Evolutionary conservation across 1,284 basidiomycete species (phyloP), one percentile per base, ranked within the genome.

Genomic region (Trametes versicolor): DNA sequence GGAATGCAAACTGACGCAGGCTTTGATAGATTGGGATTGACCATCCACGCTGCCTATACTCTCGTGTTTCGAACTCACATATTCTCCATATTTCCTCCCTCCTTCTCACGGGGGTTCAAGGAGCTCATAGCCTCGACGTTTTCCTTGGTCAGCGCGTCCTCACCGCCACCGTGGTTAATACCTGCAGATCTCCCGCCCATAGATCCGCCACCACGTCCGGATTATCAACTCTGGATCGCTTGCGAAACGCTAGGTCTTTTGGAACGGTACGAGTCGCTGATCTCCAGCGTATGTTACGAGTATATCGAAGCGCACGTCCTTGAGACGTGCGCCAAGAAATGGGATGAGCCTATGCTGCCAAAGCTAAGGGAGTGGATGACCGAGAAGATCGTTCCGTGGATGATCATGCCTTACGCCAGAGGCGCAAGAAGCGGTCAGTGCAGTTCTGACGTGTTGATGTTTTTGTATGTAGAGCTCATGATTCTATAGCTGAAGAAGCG

Each of bases 221-320:
- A 76, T 23, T 75, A 86, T 32, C 62, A 68, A 17, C 65, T 79
- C 9, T 94, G 91, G 91, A 79, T 79, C 19, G 82, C 86, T 0
- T 89, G 96, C 52, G 89, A 92, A 58, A 80, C 84, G 1, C 83
- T 98, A 0, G 93, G 93, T 2, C 81, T 97, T 15, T 82, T 95
- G 34, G 93, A 96, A 64, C 87, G 95, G 34, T 97, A 94, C 74
- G 94, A 96, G 69, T 88, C 89, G 2, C 87, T 95, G 58, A 86
- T 98, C 29, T 89, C 92, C 32, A 89, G 88, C 62, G 91, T 96
- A 2, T 92, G 93, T 36, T 95, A 95, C 71, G 91, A 94, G 70
- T 88, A 90, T 69, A 96, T 98, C 64, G 93, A 96, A 72, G 76
- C 80, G 8, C 84, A 93, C 58, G 89, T 96, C 0, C 67, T 85